phyloP scores from a whole-genome alignment of 345 rosid species.

The Limnanthes douglasii region DNA sequence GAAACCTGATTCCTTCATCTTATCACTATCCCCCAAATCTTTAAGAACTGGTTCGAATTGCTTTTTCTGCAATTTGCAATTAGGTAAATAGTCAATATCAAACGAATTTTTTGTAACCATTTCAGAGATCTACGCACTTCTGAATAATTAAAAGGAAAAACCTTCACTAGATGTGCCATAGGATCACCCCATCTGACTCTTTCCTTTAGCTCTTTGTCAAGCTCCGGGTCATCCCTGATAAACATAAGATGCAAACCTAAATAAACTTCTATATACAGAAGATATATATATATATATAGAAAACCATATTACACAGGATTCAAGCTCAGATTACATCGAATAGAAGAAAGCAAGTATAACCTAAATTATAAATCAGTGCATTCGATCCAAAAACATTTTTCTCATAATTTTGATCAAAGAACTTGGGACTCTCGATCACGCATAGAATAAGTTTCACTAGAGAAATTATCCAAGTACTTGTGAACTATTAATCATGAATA shows the following conservation, averaged over 20 bases:
- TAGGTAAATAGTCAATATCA: slow-evolving; percentile 1
- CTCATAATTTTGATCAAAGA: no score
- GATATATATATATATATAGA: no score
- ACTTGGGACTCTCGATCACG: no score
- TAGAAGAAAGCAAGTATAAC: no score
- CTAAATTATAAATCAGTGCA: no score
- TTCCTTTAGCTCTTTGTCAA: slow-evolving; percentile 65
- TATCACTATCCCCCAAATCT: slow-evolving; percentile 71
- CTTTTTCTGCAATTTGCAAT: slow-evolving; percentile 55
- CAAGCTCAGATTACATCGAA: no score
- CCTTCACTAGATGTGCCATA: slow-evolving; percentile 96
- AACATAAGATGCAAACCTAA: slow-evolving; percentile 1
- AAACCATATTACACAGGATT: no score
- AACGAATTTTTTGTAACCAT: background rate
- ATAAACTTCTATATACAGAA: slow-evolving; percentile 4
- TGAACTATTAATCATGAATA: no score
- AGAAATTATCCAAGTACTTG: no score
- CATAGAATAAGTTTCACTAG: no score
- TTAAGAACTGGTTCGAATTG: slow-evolving; percentile 24
- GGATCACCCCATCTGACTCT: slow-evolving; percentile 87
- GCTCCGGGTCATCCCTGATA: slow-evolving; percentile 89
- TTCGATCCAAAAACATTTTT: no score
- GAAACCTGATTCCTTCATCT: slow-evolving; percentile 88
- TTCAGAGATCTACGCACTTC: background rate
- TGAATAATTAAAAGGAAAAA: slow-evolving; percentile 10